Base-by-base conservation (phyloP, 1,139 yeast species). In the Saccharomyces hybrid region DNA sequence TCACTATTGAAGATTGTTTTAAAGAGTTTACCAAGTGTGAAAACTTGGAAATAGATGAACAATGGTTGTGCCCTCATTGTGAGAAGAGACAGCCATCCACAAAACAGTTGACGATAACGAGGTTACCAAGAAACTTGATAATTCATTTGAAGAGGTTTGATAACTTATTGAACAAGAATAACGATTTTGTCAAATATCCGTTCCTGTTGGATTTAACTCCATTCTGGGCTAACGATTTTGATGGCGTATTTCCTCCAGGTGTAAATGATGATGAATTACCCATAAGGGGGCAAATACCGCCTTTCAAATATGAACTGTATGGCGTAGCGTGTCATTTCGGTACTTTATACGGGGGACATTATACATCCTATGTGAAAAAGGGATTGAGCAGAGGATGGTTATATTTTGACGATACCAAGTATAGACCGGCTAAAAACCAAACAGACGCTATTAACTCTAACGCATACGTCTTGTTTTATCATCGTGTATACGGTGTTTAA, bases 271-370 rank as follows among this genome's bases (percentile, higher is more conserved):
- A 38, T 38, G 70, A 66, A 50, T 73, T 87, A 48, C 95, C 96
- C 0, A 65, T 75, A 0, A 75, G 96, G 59, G 90, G 88, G 26
- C 97, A 90, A 70, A 69, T 70, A 0, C 86, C 95, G 0, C 97
- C 97, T 2, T 90, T 87, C 70, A 74, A 79, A 38, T 93, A 91
- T 69, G 82, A 81, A 60, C 72, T 93, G 41, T 88, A 84, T 63
- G 96, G 87, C 0, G 96, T 91, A 32, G 93, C 91, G n/a, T 87
- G 88, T 63, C 99, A 93, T 71, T 80, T 76, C 59, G 98, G 99
- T 2, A 74, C 81, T 4, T 75, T 91, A 51, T 81, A 86, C 50
- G 89, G 96, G 2, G 98, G 99, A 0, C 99, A 93, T 71, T 93
- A 93, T 69, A 93, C 98, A 0, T 78, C 96, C 0, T 86, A 83